Evolutionary conservation across 1,139 yeast genomes (phyloP).

Genomic region (Suhomyces taliae): DNA sequence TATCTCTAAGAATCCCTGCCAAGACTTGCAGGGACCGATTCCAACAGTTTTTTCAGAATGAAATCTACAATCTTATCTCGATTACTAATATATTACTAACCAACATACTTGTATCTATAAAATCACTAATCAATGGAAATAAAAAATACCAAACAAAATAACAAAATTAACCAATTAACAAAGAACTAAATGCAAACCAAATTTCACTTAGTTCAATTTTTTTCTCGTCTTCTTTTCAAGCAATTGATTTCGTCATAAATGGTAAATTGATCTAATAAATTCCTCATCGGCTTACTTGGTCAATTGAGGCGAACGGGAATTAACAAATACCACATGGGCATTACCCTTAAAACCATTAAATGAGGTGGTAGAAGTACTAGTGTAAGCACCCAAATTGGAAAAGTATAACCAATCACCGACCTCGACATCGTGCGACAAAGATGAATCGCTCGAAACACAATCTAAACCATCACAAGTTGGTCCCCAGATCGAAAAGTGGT

Average conservation of each 20-base stretch:
- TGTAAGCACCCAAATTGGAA: constrained; percentile 88
- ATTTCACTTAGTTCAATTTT: no score
- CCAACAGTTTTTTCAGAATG: no score
- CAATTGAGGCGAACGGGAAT: constrained; percentile 26
- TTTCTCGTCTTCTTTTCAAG: no score
- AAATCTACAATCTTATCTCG: no score
- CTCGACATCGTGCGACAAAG: constrained; percentile 58
- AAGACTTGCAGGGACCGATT: no score
- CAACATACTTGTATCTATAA: neutral
- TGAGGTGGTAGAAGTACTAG: constrained; percentile 82
- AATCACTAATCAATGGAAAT: neutral
- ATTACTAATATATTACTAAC: no score
- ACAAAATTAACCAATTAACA: no score
- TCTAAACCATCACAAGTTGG: constrained; percentile 98
- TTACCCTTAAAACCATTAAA: constrained; percentile 80
- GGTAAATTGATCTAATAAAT: no score
- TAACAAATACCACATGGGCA: constrained; percentile 63
- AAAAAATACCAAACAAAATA: neutral
- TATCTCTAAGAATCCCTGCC: no score
- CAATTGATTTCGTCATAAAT: no score
- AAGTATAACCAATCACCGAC: constrained; percentile 95
- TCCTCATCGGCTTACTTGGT: no score
- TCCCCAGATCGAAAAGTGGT: constrained; percentile 83
- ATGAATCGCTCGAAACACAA: constrained; percentile 60
- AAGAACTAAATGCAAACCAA: no score